Conservation (phyloP, 2,329 filamentous ascomycete species). For the Trichoderma sp. region DNA sequence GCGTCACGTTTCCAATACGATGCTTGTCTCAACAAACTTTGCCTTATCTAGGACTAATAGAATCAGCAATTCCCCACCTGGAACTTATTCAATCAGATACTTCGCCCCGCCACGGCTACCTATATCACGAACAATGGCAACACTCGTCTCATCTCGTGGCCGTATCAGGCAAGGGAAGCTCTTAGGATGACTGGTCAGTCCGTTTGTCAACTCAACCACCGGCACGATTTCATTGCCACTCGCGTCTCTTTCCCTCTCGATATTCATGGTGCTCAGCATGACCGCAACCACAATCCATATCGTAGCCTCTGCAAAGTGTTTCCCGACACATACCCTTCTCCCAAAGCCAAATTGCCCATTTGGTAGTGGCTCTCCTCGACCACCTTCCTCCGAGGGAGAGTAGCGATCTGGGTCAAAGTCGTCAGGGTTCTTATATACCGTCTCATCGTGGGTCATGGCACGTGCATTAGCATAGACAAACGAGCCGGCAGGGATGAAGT, state of each 20-base stretch:
- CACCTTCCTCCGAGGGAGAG: conserved; percentile 33
- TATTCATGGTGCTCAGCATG: conserved; percentile 38
- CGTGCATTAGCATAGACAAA: conserved; percentile 42
- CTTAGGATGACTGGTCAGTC: conserved; percentile 29
- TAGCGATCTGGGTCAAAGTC: conserved; percentile 47
- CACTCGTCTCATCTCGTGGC: conserved; percentile 25
- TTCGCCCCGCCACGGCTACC: background rate
- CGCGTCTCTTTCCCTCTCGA: conserved; percentile 32
- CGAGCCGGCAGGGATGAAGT: conserved; percentile 55
- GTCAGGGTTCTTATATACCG: conserved; percentile 41
- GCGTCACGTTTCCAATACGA: background rate
- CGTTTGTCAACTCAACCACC: conserved; percentile 27
- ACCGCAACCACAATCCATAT: conserved; percentile 41
- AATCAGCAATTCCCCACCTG: background rate
- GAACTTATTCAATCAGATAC: background rate
- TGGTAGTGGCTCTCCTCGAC: conserved; percentile 44
- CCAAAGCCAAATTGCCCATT: conserved; percentile 52
- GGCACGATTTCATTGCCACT: conserved; percentile 36
- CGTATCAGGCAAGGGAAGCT: conserved; percentile 27
- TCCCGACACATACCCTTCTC: conserved; percentile 48
- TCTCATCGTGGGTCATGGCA: conserved; percentile 43
- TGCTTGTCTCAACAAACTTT: background rate
- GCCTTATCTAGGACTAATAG: no score
- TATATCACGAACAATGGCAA: conserved; percentile 12
- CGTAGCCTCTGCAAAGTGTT: conserved; percentile 46